Evolutionary conservation across 176 grass and related monocot species (phyloP), one percentile per base, ranked within the genome.

Genomic region (Dendrocalamus sinicus): DNA sequence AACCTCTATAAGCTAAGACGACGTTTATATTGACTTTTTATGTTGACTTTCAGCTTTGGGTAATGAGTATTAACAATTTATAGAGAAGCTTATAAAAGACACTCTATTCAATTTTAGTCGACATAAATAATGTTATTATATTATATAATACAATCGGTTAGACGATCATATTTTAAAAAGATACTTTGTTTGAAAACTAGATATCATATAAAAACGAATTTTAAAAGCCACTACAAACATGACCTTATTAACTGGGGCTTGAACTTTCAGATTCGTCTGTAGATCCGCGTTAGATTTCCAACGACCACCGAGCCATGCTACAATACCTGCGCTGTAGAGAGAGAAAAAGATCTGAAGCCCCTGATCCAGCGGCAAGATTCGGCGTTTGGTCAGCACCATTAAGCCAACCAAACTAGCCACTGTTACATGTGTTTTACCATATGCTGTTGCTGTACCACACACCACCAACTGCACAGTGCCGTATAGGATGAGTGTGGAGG

Each of bases 201-300:
- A 37, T 37, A 4, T 0, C 0, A 3, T 37, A 37, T 0, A 37
- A 37, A 37, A 37, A 37, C 0, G 4, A 37, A 4, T 37, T 4
- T 37, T 4, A 37, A 3, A 37, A 37, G 35, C 35, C 44, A 9
- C 1, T 2, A 0, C 44, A 9, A 2, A 45, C 8, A 45, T 1
- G 44, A 45, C 69, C 76, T 88, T 77, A 24, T 67, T 35, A 69
- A 69, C 22, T 4, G 23, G 22, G 11, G 41, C 43, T 61, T 15
- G 9, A 55, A 19, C 87, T 59, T 51, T 41, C 64, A 45, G 22
- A 19, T 71, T 66, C 71, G 65, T 4, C 11, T 7, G 13, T 23
- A 45, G 53, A 84, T 80, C 40, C 77, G 20, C 48, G 40, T 35
- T 74, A 58, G 82, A 89, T 89, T 26, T 85, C 41, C 62, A 81